Base-by-base conservation (phyloP, 768 basidiomycete genomes). In the Amanita subjunquillea region DNA sequence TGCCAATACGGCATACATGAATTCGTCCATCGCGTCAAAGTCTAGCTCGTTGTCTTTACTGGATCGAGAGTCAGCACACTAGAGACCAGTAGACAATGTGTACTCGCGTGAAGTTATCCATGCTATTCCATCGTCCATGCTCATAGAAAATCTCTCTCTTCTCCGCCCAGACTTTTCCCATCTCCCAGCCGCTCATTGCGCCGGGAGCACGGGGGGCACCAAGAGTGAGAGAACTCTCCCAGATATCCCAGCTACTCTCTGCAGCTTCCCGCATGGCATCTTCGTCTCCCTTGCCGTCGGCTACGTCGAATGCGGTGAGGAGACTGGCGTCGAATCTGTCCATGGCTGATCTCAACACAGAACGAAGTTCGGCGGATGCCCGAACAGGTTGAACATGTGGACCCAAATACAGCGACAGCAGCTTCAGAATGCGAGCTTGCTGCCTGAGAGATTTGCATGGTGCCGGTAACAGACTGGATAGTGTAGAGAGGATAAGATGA, bases 101-200 rank as follows among this genome's bases (percentile, higher is more conserved):
- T 32, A 71, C 82, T 61, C 66, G 84, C 82, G 82, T 84, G 62
- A 87, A 79, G 67, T 98, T 99, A 55, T 85, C 82, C 50, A 87
- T 63, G 0, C 93, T 79, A 56, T 87, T 77, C 85, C 90, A 93
- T 45, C 77, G 75, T 6, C 78, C 81, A 53, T 80, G 79, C 57
- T 92, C 86, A 65, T 95, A 97, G 59, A 98, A 92, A 20, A 97
- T 83, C 65, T 95, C 93, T 42, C 87, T 72, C 71, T 95, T 94
- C 68, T 99, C 94, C 1, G 89, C 84, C 91, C 95, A 99, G 15
- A 94, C 85, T 57, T 91, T 85, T 0, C 90, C 90, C 74, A 96
- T 82, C 67, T 95, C 94, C 90, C 90, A 94, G 53, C 91, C 87
- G 66, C 73, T 32, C 60, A 65, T 44, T 44, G 17, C 34, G 30